Base-by-base conservation (phyloP, 2,329 filamentous ascomycete genomes). In the Biscogniauxia marginata region DNA sequence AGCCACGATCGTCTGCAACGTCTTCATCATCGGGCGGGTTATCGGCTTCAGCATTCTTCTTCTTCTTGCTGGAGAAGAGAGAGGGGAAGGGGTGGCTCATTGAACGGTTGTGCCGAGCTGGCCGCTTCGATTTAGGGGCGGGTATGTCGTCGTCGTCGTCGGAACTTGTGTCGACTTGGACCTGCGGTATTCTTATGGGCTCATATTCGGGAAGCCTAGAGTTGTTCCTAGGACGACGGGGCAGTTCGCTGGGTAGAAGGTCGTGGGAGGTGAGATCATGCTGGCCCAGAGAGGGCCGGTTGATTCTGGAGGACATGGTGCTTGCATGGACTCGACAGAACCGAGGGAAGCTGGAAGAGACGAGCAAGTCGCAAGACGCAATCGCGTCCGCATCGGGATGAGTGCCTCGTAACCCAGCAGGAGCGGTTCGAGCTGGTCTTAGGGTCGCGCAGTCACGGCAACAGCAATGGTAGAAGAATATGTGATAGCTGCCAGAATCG, bases 11-110 rank as follows among this genome's bases (percentile, higher is more conserved):
- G 53, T 76, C 79, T 30, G 75, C 73, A 3, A 75, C 76, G 50
- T 79, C 78, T 48, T 75, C 73, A 49, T 69, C 65, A 54, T 65
- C 62, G 22, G 56, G 57, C 50, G 57, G 65, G 52, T 69, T 60
- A 57, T 66, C 71, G 63, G 69, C 66, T 62, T 77, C 61, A 54
- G 70, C 71, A 66, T 77, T 72, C 65, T 79, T 81, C 73, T 83
- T 86, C 68, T 84, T 86, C 60, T 76, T 80, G 59, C 75, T 74
- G 25, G 82, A 79, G 68, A 93, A 90, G 25, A 92, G 74, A 18
- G 85, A 86, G 7, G 89, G 87, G 62, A 93, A 89, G 9, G 90
- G 90, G 67, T 93, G 87, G 78, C 90, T 95, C 76, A 89, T 84
- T 54, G 90, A 93, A 53, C 89, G 85, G 23, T 76, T 74, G 71